phyloP scores from a whole-genome alignment of 2,329 filamentous ascomycete species.

The Microsporum canis region DNA sequence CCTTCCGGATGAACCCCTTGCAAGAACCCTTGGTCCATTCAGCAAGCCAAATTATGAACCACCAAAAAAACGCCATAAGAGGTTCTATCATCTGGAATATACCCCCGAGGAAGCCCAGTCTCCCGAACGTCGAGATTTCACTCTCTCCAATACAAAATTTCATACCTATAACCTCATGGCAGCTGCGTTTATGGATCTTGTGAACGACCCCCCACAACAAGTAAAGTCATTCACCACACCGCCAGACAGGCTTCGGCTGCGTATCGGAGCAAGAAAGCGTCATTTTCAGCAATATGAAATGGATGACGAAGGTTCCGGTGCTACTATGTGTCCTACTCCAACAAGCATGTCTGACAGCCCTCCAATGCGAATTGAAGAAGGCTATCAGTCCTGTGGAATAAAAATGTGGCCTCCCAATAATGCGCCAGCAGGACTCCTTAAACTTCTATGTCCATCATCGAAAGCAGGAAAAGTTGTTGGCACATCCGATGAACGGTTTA shows the following conservation, averaged over 20 bases:
- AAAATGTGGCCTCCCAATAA: slow-evolving; percentile 34
- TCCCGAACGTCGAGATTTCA: slow-evolving; percentile 28
- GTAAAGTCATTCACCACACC: slow-evolving; percentile 20
- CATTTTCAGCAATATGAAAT: slow-evolving; percentile 29
- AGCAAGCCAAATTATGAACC: slow-evolving; percentile 27
- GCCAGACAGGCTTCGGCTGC: slow-evolving; percentile 31
- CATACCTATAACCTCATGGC: slow-evolving; percentile 32
- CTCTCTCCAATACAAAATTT: slow-evolving; percentile 35
- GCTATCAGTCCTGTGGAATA: slow-evolving; percentile 29
- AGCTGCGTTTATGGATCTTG: slow-evolving; percentile 34
- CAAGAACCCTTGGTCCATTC: slow-evolving; percentile 19
- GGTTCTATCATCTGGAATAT: slow-evolving; percentile 33
- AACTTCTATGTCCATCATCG: slow-evolving; percentile 30
- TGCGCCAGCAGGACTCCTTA: slow-evolving; percentile 27
- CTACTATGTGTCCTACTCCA: slow-evolving; percentile 23
- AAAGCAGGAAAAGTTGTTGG: slow-evolving; percentile 18
- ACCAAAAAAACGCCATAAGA: slow-evolving; percentile 27
- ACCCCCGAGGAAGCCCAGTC: slow-evolving; percentile 15
- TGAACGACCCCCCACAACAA: slow-evolving; percentile 28
- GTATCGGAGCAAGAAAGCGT: slow-evolving; percentile 34
- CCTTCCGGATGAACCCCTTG: slow-evolving; percentile 22
- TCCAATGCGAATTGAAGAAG: slow-evolving; percentile 29
- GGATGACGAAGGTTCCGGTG: slow-evolving; percentile 17
- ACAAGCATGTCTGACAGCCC: slow-evolving; percentile 18
- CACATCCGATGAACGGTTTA: slow-evolving; percentile 13